Evolutionary conservation across 2,329 filamentous ascomycete species (phyloP), one percentile per base, ranked within the genome.

Genomic region (Pseudopyricularia cyperi): DNA sequence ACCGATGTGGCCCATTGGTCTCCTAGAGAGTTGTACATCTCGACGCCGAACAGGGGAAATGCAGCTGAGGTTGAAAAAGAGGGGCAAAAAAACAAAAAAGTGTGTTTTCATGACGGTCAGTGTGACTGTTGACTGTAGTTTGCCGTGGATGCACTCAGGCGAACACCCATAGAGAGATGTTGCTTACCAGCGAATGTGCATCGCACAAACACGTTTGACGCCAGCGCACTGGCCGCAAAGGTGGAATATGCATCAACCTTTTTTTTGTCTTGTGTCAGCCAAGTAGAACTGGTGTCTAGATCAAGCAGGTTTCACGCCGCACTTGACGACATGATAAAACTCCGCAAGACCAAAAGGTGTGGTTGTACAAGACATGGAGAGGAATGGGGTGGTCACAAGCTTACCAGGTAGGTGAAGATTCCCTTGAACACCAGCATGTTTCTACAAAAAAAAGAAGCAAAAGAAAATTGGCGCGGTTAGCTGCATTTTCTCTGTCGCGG

Each of bases 321-420:
- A 44, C 19, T 44, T 22, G 22, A 44, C 24, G 39, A 44, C 39
- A 26, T 19, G 22, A 22, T 44, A 12, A 26, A n/a, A 22, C 24
- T 22, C 19, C 9, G 19, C 11, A 4, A 26, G 14, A 30, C 28
- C 28, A 26, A 44, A n/a, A 44, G 39, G 19, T 44, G 39, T 44
- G 39, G 28, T 30, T 4, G 28, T 9, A 30, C 24, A 26, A 22
- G 39, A 44, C 39, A 44, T 7, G 2, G n/a, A 44, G 39, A 22
- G 17, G 12, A 14, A 3, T 19, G 28, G 28, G 28, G 28, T 5
- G 5, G 28, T 17, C 12, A 34, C 48, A 30, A 72, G 19, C 73
- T 68, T 66, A 91, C 88, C 57, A 94, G 71, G 68, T 94, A 95
- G 12, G 89, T 94, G 66, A 95, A 95, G 57, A 94, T 80, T 51